Conservation (phyloP, 352 stramenopile genomes). For the Globisporangium rhizosaccharum region DNA sequence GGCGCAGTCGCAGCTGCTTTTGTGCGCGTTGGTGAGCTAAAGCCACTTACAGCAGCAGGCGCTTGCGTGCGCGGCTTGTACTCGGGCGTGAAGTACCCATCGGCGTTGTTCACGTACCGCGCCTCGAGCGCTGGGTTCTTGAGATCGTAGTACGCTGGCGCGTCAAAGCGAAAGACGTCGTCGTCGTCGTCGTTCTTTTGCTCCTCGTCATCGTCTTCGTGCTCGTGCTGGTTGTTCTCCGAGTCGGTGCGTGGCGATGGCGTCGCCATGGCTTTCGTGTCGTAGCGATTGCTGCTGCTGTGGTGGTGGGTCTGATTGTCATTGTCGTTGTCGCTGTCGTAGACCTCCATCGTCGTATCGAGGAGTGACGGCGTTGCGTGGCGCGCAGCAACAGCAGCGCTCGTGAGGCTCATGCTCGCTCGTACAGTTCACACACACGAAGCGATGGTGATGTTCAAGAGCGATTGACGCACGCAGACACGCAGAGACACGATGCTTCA, state of each 20-base stretch:
- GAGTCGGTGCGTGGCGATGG: slow-evolving; percentile 13
- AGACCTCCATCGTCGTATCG: background rate
- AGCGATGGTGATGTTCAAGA: too few species aligned
- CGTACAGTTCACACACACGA: too few species aligned
- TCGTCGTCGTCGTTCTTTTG: slow-evolving; percentile 29
- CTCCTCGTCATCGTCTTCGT: slow-evolving; percentile 22
- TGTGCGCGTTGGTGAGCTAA: background rate
- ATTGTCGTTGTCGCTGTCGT: slow-evolving; percentile 1
- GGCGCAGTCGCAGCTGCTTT: background rate
- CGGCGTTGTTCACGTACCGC: slow-evolving; percentile 81
- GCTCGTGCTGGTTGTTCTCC: slow-evolving; percentile 20
- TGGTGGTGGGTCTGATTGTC: background rate
- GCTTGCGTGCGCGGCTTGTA: slow-evolving; percentile 6
- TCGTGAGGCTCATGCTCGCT: too few species aligned
- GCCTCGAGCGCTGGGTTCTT: slow-evolving; percentile 63
- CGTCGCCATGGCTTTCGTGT: slow-evolving; percentile 3
- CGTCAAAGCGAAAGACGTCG: slow-evolving; percentile 73
- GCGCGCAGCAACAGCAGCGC: too few species aligned
- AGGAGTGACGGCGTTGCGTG: too few species aligned
- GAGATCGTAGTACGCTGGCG: slow-evolving; percentile 80
- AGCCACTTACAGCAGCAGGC: background rate
- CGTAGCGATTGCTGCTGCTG: background rate
- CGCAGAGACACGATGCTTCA: too few species aligned
- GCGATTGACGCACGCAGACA: too few species aligned
- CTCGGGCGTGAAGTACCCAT: slow-evolving; percentile 60